Evolutionary conservation across 23 red algal genomes (phyloP), one percentile per base, ranked within the genome.

Genomic region (Pyropia yezoensis): DNA sequence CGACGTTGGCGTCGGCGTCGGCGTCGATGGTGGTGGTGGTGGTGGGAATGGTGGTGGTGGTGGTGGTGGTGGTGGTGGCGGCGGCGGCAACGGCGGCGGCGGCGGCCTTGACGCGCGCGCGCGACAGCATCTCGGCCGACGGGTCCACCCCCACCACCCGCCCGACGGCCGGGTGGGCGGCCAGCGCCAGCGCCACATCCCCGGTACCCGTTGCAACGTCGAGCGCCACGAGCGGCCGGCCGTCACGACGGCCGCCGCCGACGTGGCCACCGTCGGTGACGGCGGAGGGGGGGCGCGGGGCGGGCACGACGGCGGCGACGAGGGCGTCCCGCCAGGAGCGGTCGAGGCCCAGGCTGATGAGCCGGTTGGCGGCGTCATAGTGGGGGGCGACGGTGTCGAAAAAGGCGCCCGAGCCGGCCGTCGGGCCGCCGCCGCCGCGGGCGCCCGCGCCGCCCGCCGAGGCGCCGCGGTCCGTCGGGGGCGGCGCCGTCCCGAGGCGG

Each of bases 131-230:
- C 22, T 83, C 69, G 21, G 39, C 13, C 12, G 83, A 89, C 14
- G 92, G 84, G 65, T 96, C 92, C 2, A 95, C 25, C 18, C 61
- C 89, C 9, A 29, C 25, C 13, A 86, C 71, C 15, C 70, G 62
- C 32, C 56, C 63, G 20, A 82, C 78, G n/a, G 75, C 54, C 2
- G 65, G 63, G 32, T 80, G 67, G 18, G 62, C 24, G 14, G 82
- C 76, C 6, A 89, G 21, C 17, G 62, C 34, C 7, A 89, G 18
- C 19, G 83, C 87, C 32, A 96, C 28, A 71, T 96, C 92, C 26
- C 67, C 92, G 4, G 92, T 96, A 18, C 92, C 92, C 21, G 83
- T 87, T 27, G 81, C 77, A n/a, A 96, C 62, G 54, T 96, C 92
- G 22, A 96, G 61, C 33, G 88, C 66, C 26, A 23, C 47, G 49